Evolutionary conservation across 495 filamentous ascomycete genomes (phyloP).

Genomic region (Penicillium taxi): DNA sequence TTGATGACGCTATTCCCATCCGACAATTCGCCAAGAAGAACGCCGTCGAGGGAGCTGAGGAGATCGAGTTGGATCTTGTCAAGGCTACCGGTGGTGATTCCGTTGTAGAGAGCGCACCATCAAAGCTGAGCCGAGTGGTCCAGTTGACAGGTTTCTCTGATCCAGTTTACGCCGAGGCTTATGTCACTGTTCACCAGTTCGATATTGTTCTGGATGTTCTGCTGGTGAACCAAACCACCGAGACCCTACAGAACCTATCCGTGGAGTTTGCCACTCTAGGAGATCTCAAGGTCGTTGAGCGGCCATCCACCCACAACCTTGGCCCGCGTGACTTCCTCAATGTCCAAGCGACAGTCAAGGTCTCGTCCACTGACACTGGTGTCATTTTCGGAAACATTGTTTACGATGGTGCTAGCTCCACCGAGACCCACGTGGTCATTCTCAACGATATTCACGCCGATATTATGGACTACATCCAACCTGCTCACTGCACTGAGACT

Average conservation of each 20-base stretch:
- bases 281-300: conserved; percentile 95
- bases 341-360: conserved; percentile 98
- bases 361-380: conserved; percentile 95
- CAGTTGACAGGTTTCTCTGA: conserved; percentile 99
- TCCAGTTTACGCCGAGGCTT: conserved; percentile 95
- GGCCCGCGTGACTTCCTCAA: conserved; percentile 95
- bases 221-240: conserved; percentile 93
- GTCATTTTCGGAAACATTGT: conserved; percentile 99
- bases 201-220: conserved; percentile 97
- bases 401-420: conserved; percentile 91
- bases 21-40: conserved; percentile 91
- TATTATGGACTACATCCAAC: conserved; percentile 99
- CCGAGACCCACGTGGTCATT: conserved; percentile 95
- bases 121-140: conserved; percentile 91
- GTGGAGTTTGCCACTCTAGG: conserved; percentile 98
- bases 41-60: conserved; percentile 71
- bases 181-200: conserved; percentile 98
- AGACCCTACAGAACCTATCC: conserved; percentile 93
- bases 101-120: conserved; percentile 73
- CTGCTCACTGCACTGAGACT: conserved; percentile 91
- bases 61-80: conserved; percentile 83
- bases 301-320: conserved; percentile 91
- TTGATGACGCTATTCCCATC: conserved; percentile 90
- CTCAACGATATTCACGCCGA: conserved; percentile 98
- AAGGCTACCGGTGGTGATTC: conserved; percentile 89